Conservation (phyloP, 306 rosid genomes). For the Adenanthera pavonina region DNA sequence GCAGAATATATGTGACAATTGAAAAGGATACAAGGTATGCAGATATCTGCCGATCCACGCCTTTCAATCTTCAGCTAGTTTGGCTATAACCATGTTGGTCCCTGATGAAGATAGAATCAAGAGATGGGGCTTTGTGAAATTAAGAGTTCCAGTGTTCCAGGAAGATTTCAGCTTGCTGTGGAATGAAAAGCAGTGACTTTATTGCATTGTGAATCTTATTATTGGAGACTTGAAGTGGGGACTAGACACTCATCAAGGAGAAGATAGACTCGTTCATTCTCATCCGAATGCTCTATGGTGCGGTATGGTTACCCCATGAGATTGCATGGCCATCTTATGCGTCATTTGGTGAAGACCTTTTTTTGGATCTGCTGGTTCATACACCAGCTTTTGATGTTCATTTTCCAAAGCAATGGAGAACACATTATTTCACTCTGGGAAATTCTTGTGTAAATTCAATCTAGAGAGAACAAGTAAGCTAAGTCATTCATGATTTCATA, state of each 20-base stretch:
- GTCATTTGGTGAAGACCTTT: conserved; percentile 12
- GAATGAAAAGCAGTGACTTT: neutral
- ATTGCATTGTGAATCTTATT: neutral
- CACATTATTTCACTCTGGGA: neutral
- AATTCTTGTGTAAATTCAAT: neutral
- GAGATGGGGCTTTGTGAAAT: neutral
- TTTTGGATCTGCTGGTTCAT: neutral
- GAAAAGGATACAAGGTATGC: conserved; percentile 10
- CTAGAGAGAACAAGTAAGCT: neutral
- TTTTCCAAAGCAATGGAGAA: conserved; percentile 1
- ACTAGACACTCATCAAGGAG: neutral
- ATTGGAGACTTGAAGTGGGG: conserved; percentile 22
- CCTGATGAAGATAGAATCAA: conserved; percentile 6
- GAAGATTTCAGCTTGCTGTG: neutral
- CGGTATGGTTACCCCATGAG: neutral
- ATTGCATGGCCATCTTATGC: neutral
- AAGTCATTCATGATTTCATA: neutral
- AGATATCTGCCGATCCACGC: neutral
- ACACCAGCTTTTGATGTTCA: neutral
- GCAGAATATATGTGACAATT: neutral
- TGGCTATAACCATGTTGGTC: conserved; percentile 2
- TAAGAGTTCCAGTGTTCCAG: neutral
- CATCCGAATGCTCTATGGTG: neutral
- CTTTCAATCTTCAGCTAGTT: conserved; percentile 4
- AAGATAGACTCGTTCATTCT: neutral